Conservation (phyloP, 2,329 filamentous ascomycete species). For the Aspergillus tanneri region DNA sequence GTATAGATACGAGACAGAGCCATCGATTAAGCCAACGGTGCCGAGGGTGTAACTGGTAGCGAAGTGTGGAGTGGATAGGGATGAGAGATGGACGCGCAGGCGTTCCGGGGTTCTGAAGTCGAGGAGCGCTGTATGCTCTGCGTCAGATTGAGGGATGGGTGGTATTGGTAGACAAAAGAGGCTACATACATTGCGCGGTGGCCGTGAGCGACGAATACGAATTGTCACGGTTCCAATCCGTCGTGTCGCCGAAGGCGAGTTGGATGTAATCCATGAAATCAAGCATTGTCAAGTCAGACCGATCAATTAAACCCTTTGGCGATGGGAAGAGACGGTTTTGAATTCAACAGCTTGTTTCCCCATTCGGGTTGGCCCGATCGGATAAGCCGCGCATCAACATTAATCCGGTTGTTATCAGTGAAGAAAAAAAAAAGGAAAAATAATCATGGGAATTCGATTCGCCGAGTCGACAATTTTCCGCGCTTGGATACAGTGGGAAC, state of each 20-base stretch:
- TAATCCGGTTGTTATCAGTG: conserved; percentile 41
- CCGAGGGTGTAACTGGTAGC: conserved; percentile 91
- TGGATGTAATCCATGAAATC: conserved; percentile 98
- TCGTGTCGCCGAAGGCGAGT: conserved; percentile 80
- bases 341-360: conserved; percentile 34
- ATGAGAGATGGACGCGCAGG: conserved; percentile 81
- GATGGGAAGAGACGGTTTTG: not conserved
- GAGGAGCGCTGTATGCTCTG: conserved; percentile 64
- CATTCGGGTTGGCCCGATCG: conserved; percentile 31
- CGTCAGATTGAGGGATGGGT: no score
- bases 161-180: no score
- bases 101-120: conserved; percentile 85
- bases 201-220: conserved; percentile 84
- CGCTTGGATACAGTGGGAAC: conserved; percentile 19
- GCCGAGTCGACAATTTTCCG: conserved; percentile 22
- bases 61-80: conserved; percentile 87
- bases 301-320: no score
- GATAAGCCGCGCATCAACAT: conserved; percentile 40
- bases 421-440: conserved; percentile 41
- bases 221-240: conserved; percentile 87
- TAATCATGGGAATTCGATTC: conserved; percentile 30
- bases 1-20: conserved; percentile 95
- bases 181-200: conserved; percentile 72
- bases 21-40: conserved; percentile 86
- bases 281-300: conserved; percentile 65